phyloP scores from a whole-genome alignment of 352 stramenopile genomes.

The Thalassiosira hispida region DNA sequence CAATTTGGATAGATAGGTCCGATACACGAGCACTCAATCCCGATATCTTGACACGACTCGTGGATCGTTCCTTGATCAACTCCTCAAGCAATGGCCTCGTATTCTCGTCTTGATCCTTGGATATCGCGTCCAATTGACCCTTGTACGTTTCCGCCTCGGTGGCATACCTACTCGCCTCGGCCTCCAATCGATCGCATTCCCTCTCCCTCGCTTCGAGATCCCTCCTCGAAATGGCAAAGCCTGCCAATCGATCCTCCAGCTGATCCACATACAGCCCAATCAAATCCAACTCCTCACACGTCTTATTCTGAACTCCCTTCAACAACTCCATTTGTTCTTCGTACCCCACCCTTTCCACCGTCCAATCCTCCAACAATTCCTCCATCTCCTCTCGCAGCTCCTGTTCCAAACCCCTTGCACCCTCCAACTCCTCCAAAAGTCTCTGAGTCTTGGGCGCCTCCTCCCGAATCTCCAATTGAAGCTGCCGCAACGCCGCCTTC shows the following conservation, averaged over 20 bases:
- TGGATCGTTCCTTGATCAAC: conserved; percentile 56
- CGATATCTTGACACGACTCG: conserved; percentile 29
- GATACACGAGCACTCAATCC: conserved; percentile 42
- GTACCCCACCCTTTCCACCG: conserved; percentile 26
- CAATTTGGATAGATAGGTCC: conserved; percentile 33
- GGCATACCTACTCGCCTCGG: conserved; percentile 24
- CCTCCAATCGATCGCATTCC: conserved; percentile 67
- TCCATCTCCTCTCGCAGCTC: conserved; percentile 58
- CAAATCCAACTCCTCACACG: conserved; percentile 64
- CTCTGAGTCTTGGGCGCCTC: conserved; percentile 74
- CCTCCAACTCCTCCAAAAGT: conserved; percentile 59
- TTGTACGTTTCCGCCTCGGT: conserved; percentile 42
- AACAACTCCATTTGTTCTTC: conserved; percentile 57
- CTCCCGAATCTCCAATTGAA: conserved; percentile 81
- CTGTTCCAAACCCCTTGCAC: conserved; percentile 24
- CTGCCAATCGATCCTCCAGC: conserved; percentile 69
- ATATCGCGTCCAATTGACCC: conserved; percentile 37
- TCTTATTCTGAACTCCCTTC: conserved; percentile 48
- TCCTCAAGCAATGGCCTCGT: conserved; percentile 70
- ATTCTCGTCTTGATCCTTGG: conserved; percentile 60
- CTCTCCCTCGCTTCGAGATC: conserved; percentile 76
- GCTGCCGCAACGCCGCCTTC: conserved; percentile 75
- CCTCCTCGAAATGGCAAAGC: conserved; percentile 71
- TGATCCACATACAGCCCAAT: conserved; percentile 78
- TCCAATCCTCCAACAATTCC: conserved; percentile 44